Evolutionary conservation across 2,329 filamentous ascomycete species (phyloP), one percentile per base, ranked within the genome.

Genomic region (Cladosporium sp.): DNA sequence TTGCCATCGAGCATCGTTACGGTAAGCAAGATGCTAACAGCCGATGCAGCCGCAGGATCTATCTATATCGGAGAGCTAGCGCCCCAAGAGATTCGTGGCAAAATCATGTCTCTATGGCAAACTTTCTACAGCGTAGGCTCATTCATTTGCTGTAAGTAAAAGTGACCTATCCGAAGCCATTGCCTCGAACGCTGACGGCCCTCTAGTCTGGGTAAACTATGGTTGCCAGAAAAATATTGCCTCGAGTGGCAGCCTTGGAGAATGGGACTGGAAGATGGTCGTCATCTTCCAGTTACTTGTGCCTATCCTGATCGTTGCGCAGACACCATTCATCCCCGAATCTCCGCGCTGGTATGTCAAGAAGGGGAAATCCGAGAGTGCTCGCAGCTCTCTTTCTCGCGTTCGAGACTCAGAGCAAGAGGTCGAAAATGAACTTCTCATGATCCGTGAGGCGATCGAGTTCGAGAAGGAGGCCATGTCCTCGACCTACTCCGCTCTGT

Each of bases 251-350:
- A 70, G 58, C 37, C 76, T 87, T 4, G 84, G 84, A 34, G 73
- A 88, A 58, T 61, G 84, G 85, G 83, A 87, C 67, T 88, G 84
- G 84, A 80, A 79, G 60, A 79, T 86, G 72, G 82, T 88, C 12
- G 80, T 87, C 55, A 82, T 88, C 55, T 87, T 88, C 73, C 85
- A 88, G 68, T 73, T 86, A 43, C 66, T 88, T n/a, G 76, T 86
- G 19, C 85, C 85, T 1, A 56, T 77, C 44, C 60, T 86, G 52
- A 84, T 88, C 64, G 69, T 86, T 18, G 56, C 68, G 4, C 74
- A 84, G 30, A 71, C 88, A 12, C 83, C 83, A 36, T 84, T 83
- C 63, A 78, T 85, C 54, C 83, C 83, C 17, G 85, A 86, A 64
- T 80, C 79, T 3, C 85, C 85, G 15, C 77, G 85, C 44, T 88